Evolutionary conservation across 163 green algal genomes (phyloP).

Genomic region (Trebouxia gelatinosa): DNA sequence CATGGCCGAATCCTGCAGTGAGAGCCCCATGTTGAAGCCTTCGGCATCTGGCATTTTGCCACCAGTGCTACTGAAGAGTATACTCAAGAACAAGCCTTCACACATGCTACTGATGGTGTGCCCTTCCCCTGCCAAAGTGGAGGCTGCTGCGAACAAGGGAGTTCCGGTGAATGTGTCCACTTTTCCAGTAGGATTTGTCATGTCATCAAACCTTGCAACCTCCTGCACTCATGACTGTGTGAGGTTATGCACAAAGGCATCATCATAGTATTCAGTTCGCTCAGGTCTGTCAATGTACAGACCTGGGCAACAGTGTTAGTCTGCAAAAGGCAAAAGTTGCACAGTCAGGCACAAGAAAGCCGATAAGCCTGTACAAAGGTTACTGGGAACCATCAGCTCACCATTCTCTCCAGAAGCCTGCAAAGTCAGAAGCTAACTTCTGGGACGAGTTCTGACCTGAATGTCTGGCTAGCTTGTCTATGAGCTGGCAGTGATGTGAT

Average conservation of each 20-base stretch:
- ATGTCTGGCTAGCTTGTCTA: too few relatives aligned
- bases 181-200: slow-evolving; percentile 16
- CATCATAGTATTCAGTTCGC: too few relatives aligned
- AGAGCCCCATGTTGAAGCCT: slow-evolving; percentile 14
- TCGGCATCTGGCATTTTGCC: slow-evolving; percentile 10
- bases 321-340: too few relatives aligned
- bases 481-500: too few relatives aligned
- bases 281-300: too few relatives aligned
- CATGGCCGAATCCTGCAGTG: not conserved
- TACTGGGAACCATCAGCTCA: too few relatives aligned
- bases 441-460: too few relatives aligned
- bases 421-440: too few relatives aligned
- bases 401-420: too few relatives aligned
- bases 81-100: slow-evolving; percentile 23
- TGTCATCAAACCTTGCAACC: slow-evolving; percentile 21
- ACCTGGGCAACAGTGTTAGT: too few relatives aligned
- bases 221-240: slow-evolving; percentile 15
- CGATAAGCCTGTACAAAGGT: too few relatives aligned
- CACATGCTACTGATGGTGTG: slow-evolving; percentile 20
- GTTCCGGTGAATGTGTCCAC: slow-evolving; percentile 9
- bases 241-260: slow-evolving; percentile 19
- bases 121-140: slow-evolving; percentile 15
- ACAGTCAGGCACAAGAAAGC: too few relatives aligned
- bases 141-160: slow-evolving; percentile 16
- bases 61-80: slow-evolving; percentile 20